Evolutionary conservation across 192 early-diverging fungal species (phyloP), one percentile per base, ranked within the genome.

Genomic region (Tieghemiomyces parasiticus): DNA sequence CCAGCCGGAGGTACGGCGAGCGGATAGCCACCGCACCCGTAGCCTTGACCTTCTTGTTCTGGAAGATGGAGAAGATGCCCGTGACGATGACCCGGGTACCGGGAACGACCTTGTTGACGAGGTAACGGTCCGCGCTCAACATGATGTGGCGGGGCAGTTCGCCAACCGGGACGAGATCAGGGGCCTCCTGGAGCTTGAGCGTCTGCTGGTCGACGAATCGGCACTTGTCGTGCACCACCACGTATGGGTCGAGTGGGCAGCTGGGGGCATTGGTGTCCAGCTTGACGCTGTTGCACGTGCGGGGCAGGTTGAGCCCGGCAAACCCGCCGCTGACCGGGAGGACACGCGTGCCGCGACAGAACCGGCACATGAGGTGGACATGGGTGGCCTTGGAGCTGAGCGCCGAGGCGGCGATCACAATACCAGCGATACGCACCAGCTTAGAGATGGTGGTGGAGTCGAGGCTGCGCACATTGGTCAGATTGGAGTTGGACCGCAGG

Each of bases 161-260:
- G 63, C 96, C 96, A 0, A 95, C 91, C 3, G 96, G 96, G 16
- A 99, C 91, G 71, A 93, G 87, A 53, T 94, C 96, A 12, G 92
- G 91, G 19, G 91, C 82, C 69, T 99, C 96, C 67, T 99, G 96
- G 56, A 99, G 78, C 71, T 99, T 99, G 59, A 99, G 76, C 8
- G 84, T 82, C 74, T 99, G 96, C 67, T 92, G 89, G 75, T 99
- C 96, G 29, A 97, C 85, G 74, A 95, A 99, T 63, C 72, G 79
- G 67, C 85, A 94, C 65, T 92, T 93, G 75, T 99, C 92, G 62
- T 95, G 92, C 35, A 93, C 80, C 50, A 99, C 86, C 30, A 93
- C 73, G 68, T 84, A 99, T 28, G 96, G 92, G 60, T 99, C 96
- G 60, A 99, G 58, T 46, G 72, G 67, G 47, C 78, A 81, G 48